Percentiles rank a stretch among this genome's conserved stretches.
Conservation (phyloP, 352 stramenopile species). For the Phytophthora constricta region DNA sequence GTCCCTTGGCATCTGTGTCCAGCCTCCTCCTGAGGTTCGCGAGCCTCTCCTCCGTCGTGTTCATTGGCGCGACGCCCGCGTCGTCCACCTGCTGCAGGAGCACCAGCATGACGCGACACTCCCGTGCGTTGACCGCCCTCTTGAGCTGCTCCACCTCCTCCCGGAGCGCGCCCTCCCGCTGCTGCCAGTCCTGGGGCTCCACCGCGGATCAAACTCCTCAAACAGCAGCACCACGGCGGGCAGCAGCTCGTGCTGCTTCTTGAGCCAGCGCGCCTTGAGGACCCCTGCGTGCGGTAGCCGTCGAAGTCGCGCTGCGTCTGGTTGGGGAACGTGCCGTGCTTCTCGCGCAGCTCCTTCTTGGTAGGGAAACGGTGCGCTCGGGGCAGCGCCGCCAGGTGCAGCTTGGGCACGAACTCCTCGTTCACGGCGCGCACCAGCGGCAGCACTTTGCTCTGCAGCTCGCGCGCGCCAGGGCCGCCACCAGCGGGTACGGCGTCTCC, state of each 20-base stretch:
- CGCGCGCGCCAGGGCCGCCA: slow-evolving; percentile 75
- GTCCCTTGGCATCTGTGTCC: slow-evolving; percentile 76
- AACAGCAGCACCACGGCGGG: slow-evolving; percentile 84
- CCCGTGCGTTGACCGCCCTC: slow-evolving; percentile 59
- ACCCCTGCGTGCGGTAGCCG: slow-evolving; percentile 74
- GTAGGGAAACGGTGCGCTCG: slow-evolving; percentile 77
- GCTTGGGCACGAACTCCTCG: slow-evolving; percentile 83
- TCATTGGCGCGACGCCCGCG: slow-evolving; percentile 56
- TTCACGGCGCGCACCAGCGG: slow-evolving; percentile 72
- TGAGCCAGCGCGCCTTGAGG: slow-evolving; percentile 84
- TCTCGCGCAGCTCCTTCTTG: slow-evolving; percentile 88
- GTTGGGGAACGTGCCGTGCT: slow-evolving; percentile 84
- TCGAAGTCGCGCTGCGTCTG: slow-evolving; percentile 87
- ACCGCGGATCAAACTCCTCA: slow-evolving; percentile 85
- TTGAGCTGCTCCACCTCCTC: slow-evolving; percentile 83
- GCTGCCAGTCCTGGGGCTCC: slow-evolving; percentile 74
- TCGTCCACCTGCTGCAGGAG: slow-evolving; percentile 86
- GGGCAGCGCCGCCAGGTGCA: slow-evolving; percentile 76
- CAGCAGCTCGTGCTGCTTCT: slow-evolving; percentile 87
- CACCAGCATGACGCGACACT: slow-evolving; percentile 82
- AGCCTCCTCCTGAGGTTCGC: slow-evolving; percentile 67
- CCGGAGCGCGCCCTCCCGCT: slow-evolving; percentile 68
- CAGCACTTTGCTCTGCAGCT: slow-evolving; percentile 81
- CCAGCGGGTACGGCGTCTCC: slow-evolving; percentile 87
- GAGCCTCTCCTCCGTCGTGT: slow-evolving; percentile 80